Conservation (phyloP, 345 rosid species). For the Crucihimalaya himalaica region DNA sequence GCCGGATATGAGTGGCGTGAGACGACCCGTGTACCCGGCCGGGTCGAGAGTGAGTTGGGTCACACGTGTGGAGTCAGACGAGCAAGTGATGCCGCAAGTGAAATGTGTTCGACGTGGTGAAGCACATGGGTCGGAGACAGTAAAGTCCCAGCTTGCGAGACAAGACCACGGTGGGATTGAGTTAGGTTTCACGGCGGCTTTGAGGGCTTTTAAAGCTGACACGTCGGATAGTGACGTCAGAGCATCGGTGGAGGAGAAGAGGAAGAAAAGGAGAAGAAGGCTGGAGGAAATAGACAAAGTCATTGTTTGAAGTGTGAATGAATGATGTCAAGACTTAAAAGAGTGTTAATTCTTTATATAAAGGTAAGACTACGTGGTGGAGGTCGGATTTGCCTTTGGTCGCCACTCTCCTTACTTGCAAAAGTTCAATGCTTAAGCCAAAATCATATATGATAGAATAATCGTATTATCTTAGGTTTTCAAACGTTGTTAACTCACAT, state of each 20-base stretch:
- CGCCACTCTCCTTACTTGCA: slow-evolving; percentile 8
- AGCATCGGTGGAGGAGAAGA: slow-evolving; percentile 26
- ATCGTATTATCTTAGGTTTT: too few species aligned
- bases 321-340: slow-evolving; percentile 31
- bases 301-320: slow-evolving; percentile 32
- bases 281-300: slow-evolving; percentile 2
- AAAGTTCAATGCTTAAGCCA: too few species aligned
- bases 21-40: slow-evolving; percentile 74
- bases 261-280: neutral
- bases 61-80: slow-evolving; percentile 57
- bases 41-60: slow-evolving; percentile 79
- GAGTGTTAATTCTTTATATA: slow-evolving; percentile 25
- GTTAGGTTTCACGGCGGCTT: slow-evolving; percentile 52
- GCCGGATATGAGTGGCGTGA: slow-evolving; percentile 61
- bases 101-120: slow-evolving; percentile 70
- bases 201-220: slow-evolving; percentile 62
- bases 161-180: slow-evolving; percentile 68
- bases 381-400: slow-evolving; percentile 33
- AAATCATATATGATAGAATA: too few species aligned
- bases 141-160: slow-evolving; percentile 71
- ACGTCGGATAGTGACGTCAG: slow-evolving; percentile 54
- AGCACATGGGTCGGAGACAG: slow-evolving; percentile 62
- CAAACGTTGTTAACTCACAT: too few species aligned
- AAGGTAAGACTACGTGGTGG: slow-evolving; percentile 34
- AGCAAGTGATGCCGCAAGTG: slow-evolving; percentile 65